These are phyloP conservation scores for Trypanosomatidae sp. DNA, from an alignment of 208 protist genomes.

Conservation along the genomic window DNA sequence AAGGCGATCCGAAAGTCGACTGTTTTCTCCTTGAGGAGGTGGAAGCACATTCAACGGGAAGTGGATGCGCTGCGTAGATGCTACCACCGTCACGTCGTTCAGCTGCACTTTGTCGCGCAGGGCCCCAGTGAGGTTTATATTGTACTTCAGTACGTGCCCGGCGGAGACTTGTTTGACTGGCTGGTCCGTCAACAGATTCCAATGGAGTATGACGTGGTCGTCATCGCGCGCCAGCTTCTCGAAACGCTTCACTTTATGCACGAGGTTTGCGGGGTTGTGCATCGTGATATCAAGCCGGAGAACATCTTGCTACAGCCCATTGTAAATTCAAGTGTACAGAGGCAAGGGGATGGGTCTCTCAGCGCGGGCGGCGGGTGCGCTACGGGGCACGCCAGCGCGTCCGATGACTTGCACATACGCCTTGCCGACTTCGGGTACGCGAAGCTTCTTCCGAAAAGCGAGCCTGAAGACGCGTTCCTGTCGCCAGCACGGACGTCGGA, in stretches of 20 bases:
- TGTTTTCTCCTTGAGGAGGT: constrained; percentile 49
- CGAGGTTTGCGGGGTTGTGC: constrained; percentile 68
- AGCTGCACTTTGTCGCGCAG: constrained; percentile 50
- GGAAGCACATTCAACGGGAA: constrained; percentile 51
- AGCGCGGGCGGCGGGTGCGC: constrained; percentile 4
- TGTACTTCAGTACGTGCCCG: constrained; percentile 41
- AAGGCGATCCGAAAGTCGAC: constrained; percentile 50
- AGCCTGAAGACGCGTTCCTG: neutral
- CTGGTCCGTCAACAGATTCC: constrained; percentile 40
- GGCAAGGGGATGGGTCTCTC: constrained; percentile 30
- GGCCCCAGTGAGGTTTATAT: constrained; percentile 51
- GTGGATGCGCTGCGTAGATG: constrained; percentile 39
- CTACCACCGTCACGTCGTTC: constrained; percentile 47
- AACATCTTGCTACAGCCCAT: constrained; percentile 70
- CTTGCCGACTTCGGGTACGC: constrained; percentile 60
- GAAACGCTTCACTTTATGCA: constrained; percentile 50
- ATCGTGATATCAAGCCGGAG: constrained; percentile 97
- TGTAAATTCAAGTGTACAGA: neutral
- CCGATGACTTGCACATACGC: constrained; percentile 33
- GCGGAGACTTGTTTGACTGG: constrained; percentile 67
- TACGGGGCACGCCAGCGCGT: constrained; percentile 1
- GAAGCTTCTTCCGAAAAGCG: constrained; percentile 29
- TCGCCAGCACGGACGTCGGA: constrained; percentile 3
- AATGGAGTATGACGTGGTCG: constrained; percentile 47
- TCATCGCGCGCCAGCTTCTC: constrained; percentile 46